Base-by-base conservation (phyloP, 2,329 filamentous ascomycete genomes). In the Penicillium sp. region DNA sequence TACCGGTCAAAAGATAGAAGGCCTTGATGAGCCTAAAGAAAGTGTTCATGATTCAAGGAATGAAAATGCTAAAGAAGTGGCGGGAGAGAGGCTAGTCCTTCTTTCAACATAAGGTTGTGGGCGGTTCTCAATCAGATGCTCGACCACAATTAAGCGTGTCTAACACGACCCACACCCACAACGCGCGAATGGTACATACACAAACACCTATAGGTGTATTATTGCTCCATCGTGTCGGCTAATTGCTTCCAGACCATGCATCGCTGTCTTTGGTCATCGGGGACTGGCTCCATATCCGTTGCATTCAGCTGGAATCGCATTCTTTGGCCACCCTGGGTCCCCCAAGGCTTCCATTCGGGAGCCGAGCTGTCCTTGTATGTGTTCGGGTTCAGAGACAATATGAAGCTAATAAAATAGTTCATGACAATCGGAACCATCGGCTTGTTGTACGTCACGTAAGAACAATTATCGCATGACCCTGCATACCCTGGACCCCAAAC, bases 331-430 rank as follows among this genome's bases (percentile, higher is more conserved):
- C 44, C 46, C 16, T n/a, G 10, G 4, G 49, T 54, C 22, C 68
- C 55, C 72, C 73, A 76, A 27, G 58, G 22, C 40, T 49, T 36
- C 56, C 56, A 58, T 10, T 49, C 39, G 4, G 73, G 73, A 13
- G 73, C 73, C 1, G 19, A 41, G 0, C 41, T 22, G 37, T 60
- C 60, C n/a, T 70, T 70, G 54, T 73, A 66, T 5, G 67, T 73
- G 58, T 81, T 81, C 9, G 75, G 78, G 61, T 75, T 67, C 41
- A 75, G 72, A 18, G 64, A 69, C 19, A 71, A 64, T 44, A 77
- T 73, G 60, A 82, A 82, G n/a, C 74, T 78, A 11, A 79, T 75
- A 70, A 73, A 81, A 60, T 81, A 82, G 14, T 74, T 58, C 74
- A 76, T 77, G 24, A 73, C 59, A 2, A 76, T 57, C 1, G 70